Conservation (phyloP, 148 eudicot genomes). For the Rhododendron vialii region DNA sequence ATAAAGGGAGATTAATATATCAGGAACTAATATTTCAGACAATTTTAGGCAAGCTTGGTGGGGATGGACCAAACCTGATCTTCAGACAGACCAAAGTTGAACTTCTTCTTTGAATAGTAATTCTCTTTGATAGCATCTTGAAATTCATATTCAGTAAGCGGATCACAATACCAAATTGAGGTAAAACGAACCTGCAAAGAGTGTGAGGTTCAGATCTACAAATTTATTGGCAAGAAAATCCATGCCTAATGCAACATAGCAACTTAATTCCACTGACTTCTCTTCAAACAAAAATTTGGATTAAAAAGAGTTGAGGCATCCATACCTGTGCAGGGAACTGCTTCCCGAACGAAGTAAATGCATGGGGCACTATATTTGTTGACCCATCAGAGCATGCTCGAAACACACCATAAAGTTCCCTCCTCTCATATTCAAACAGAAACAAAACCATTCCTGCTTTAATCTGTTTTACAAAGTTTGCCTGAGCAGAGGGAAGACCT, state of each 20-base stretch:
- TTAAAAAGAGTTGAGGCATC: not conserved
- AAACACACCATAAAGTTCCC: constrained; percentile 64
- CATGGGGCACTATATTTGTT: constrained; percentile 44
- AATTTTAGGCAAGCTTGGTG: not conserved
- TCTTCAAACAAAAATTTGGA: not conserved
- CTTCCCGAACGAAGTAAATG: constrained; percentile 35
- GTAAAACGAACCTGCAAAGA: constrained; percentile 23
- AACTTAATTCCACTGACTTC: not conserved
- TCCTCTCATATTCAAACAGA: constrained; percentile 53
- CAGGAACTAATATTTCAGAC: not conserved
- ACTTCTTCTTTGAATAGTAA: constrained; percentile 25
- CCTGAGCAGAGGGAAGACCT: constrained; percentile 44
- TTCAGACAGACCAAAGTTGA: constrained; percentile 35
- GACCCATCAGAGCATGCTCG: constrained; percentile 65
- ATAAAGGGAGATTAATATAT: not conserved
- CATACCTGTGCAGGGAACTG: constrained; percentile 71
- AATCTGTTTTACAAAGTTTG: constrained; percentile 49
- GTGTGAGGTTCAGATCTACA: not conserved
- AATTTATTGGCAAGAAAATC: not conserved
- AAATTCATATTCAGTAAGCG: constrained; percentile 29
- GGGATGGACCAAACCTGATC: constrained; percentile 25
- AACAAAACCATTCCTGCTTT: constrained; percentile 74
- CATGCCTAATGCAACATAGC: not conserved
- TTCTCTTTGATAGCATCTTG: constrained; percentile 33
- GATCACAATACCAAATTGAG: constrained; percentile 26